Evolutionary conservation across 108 stramenopile species (phyloP).

Genomic region (Conticribra weissflogii): DNA sequence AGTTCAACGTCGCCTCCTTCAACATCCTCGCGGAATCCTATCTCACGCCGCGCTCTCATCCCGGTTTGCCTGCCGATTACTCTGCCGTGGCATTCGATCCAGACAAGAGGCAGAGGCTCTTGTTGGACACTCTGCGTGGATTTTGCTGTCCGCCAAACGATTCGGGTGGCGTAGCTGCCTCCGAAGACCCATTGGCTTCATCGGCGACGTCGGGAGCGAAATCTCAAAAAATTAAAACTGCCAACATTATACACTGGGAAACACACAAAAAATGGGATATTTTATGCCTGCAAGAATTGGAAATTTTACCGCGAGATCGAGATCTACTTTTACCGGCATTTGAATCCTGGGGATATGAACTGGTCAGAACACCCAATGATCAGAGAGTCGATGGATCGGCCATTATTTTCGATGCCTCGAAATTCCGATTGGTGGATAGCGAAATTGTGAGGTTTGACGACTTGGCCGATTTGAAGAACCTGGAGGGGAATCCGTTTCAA

Average conservation of each 20-base stretch:
- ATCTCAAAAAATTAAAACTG: too few relatives aligned
- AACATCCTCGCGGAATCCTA: constrained; percentile 84
- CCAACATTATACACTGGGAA: constrained; percentile 7
- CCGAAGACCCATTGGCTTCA: too few relatives aligned
- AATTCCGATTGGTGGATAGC: constrained; percentile 49
- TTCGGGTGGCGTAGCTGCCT: too few relatives aligned
- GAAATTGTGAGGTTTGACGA: constrained; percentile 79
- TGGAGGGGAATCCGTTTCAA: constrained; percentile 42
- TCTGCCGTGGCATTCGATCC: constrained; percentile 65
- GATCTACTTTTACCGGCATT: constrained; percentile 43
- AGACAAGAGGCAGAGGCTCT: constrained; percentile 47
- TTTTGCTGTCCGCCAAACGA: constrained; percentile 31
- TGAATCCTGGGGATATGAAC: constrained; percentile 52
- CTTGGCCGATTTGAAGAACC: constrained; percentile 41
- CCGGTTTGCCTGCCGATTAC: constrained; percentile 53
- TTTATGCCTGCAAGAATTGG: constrained; percentile 82
- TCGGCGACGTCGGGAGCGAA: too few relatives aligned
- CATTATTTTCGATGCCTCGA: constrained; percentile 50
- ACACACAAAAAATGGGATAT: constrained; percentile 52
- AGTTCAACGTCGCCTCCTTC: constrained; percentile 67
- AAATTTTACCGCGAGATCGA: constrained; percentile 41
- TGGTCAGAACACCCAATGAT: constrained; percentile 58
- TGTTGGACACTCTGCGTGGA: constrained; percentile 50
- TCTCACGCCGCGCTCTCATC: constrained; percentile 70
- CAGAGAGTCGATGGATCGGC: constrained; percentile 77